phyloP scores from a whole-genome alignment of 2,329 filamentous ascomycete genomes.

The Cladosporium halotolerans region DNA sequence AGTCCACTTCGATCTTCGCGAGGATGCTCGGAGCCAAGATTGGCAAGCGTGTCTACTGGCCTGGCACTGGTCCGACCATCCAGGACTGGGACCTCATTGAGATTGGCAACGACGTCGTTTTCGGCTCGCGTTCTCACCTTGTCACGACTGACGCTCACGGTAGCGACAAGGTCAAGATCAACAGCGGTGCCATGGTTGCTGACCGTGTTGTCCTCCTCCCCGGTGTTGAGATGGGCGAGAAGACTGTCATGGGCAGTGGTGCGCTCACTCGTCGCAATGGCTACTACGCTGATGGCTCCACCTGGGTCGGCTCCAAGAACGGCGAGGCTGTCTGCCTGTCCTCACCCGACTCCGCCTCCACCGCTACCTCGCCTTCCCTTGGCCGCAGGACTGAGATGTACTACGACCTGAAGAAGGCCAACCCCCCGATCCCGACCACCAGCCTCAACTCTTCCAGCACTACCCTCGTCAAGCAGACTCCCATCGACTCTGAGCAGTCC shows the following conservation, averaged over 20 bases:
- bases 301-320: constrained; percentile 49
- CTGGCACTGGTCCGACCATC: constrained; percentile 49
- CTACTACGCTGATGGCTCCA: constrained; percentile 40
- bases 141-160: constrained; percentile 49
- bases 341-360: constrained; percentile 12
- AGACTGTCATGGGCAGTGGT: constrained; percentile 49
- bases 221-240: constrained; percentile 44
- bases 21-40: constrained; percentile 48
- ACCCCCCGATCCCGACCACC: constrained; percentile 11
- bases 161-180: constrained; percentile 43
- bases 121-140: constrained; percentile 50
- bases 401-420: constrained; percentile 14
- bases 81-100: constrained; percentile 51
- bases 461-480: constrained; percentile 17
- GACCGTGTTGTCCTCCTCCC: constrained; percentile 50
- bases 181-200: constrained; percentile 50
- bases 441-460: constrained; percentile 25
- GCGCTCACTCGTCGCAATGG: constrained; percentile 44
- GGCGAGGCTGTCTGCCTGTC: constrained; percentile 46
- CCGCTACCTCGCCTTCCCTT: constrained; percentile 1
- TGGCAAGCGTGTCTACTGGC: constrained; percentile 52
- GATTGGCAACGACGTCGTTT: constrained; percentile 54
- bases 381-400: constrained; percentile 9
- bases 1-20: constrained; percentile 47
- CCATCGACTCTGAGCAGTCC: constrained; percentile 18